Evolutionary conservation across 2,329 filamentous ascomycete genomes (phyloP), one percentile per base, ranked within the genome.

Genomic region (Pseudopithomyces maydicus): DNA sequence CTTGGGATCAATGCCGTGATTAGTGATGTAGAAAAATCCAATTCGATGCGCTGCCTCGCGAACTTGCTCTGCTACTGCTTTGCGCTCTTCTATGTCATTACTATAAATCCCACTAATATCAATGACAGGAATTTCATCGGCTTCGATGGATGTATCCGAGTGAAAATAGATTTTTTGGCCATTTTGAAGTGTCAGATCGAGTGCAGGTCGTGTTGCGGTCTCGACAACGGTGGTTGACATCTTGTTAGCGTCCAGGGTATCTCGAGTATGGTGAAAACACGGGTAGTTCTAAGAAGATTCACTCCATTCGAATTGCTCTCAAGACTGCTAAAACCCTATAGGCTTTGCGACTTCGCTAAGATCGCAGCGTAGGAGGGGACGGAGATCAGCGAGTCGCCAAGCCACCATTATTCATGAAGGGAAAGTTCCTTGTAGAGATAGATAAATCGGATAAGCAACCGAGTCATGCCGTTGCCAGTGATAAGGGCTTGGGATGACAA

Each of bases 81-180:
- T 54, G 11, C 62, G 62, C n/a, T 59, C 60, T 19, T 48, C 58
- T 15, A 64, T 22, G 5, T 41, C 32, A 5, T 56, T 43, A 22
- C 57, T 61, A 36, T 54, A 65, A 12, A 62, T 61, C 4, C 53
- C 49, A 3, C 17, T 51, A 7, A 61, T 46, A 22, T 65, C 59
- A 33, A 63, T 61, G 26, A 65, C 50, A 3, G 62, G 62, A 20
- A 65, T 63, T 39, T 64, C 59, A 35, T 64, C 56, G 10, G 60
- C 58, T 15, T 61, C 60, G 36, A 63, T 48, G 1, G 60, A 58
- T 6, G 43, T 57, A 32, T 63, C 58, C 1, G 60, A 58, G 35
- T 63, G 57, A 43, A 54, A 63, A 14, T 50, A 33, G 7, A 58
- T 61, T 15, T 56, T 52, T 42, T 63, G 57, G 11, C 60, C 60